Base-by-base conservation (phyloP, 495 filamentous ascomycete species). In the Bacidia gigantensis region DNA sequence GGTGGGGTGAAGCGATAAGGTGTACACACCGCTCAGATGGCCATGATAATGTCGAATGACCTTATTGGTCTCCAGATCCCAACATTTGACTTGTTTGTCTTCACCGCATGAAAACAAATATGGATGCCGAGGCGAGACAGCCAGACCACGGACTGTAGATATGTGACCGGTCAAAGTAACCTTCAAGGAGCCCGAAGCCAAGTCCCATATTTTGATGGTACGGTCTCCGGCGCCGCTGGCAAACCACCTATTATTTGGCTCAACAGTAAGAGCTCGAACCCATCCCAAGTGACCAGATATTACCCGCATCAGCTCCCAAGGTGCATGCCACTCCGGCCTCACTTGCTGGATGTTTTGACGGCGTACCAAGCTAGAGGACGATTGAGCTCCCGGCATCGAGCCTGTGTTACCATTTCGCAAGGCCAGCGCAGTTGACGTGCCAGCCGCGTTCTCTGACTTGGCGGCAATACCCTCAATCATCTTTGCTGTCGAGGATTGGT, bases 31-130 rank as follows among this genome's bases (percentile, higher is more conserved):
- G 56, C 86, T 93, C 2, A 99, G 72, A 68, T 99, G 93, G 17
- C 93, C 93, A 69, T 99, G 93, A 67, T 97, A 97, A 66, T 99
- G 90, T 26, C 92, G 78, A 60, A 99, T 99, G 50, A 99, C 93
- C 67, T 94, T 95, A 66, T 99, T 99, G 7, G 87, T 92, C 64
- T 99, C 93, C 58, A 99, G 67, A 71, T 99, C 93, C 93, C 93
- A 99, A 71, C 93, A 97, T 68, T 97, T 97, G 32, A 99, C 93
- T 88, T 95, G 96, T 76, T 99, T 99, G 65, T 99, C 93, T 67
- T 99, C 93, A 48, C 86, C 93, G 59, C 93, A 97, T 12, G 87
- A 94, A 67, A 97, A 99, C 29, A 99, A 77, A 64, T 99, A 99
- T 1, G 93, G 93, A 66, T 99, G 93, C 47, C 93, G 73, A 14